Evolutionary conservation across 2,329 filamentous ascomycete species (phyloP), one percentile per base, ranked within the genome.

Genomic region (Fusarium buxicola): DNA sequence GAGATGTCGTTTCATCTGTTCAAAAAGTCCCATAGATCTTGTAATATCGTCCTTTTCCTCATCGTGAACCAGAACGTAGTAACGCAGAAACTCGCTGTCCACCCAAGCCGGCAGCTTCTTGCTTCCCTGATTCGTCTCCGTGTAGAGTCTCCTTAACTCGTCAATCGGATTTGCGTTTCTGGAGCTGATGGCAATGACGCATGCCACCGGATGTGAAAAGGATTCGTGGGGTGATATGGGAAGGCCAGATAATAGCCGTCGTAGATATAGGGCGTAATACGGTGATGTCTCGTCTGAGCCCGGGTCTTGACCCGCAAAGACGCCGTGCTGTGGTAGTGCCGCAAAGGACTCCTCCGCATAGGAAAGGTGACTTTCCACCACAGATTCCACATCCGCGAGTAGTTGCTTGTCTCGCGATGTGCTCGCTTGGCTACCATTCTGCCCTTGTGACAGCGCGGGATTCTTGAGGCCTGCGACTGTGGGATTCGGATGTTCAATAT

Each of bases 1-100:
- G 64, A 99, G 92, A 77, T 97, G 92, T n/a, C 95, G 88, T 78
- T 98, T 99, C 96, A 99, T 99, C 76, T 97, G 92, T 69, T 99
- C 95, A 76, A 97, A 99, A 25, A 98, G 82, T 15, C 88, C 86
- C 76, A 94, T 94, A 11, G 94, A 96, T 76, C 93, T 91, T 32
- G 87, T 87, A 60, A 98, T 96, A 73, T 99, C 94, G 72, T 97
- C 94, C 60, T 88, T 88, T 73, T 99, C 95, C 77, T 99, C 96
- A 69, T 99, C 95, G 71, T 99, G 95, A 15, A 99, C 90, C 36
- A 99, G 82, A 13, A 99, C 92, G 76, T 99, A 99, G 76, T 99
- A 99, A 63, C 95, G 87, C 63, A 99, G 81, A 75, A 95, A 99
- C 60, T 98, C 93, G 27, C 91, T 89, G 72, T 96, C 89, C 1